Evolutionary conservation across 2,329 filamentous ascomycete species (phyloP).

Genomic region (Albophoma yamanashiensis): DNA sequence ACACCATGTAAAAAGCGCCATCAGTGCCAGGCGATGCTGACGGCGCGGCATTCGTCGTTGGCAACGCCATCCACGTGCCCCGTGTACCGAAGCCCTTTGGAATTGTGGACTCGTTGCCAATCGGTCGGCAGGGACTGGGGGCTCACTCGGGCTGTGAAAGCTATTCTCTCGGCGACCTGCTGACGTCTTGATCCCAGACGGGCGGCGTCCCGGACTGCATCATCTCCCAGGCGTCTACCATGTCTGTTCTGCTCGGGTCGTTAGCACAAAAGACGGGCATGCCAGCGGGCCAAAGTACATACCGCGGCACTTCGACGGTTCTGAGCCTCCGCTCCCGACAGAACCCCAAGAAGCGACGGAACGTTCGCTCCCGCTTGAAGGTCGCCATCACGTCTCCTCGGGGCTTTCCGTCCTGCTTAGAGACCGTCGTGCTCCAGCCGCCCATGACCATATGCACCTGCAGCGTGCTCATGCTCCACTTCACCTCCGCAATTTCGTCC

Average conservation of each 20-base stretch:
- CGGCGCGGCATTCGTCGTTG: background rate
- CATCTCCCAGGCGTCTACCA: conserved; percentile 21
- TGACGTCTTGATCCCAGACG: conserved; percentile 14
- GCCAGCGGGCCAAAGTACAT: conserved; percentile 12
- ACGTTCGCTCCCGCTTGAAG: conserved; percentile 42
- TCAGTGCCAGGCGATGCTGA: background rate
- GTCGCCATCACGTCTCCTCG: conserved; percentile 37
- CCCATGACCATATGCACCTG: conserved; percentile 31
- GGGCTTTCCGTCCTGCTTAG: conserved; percentile 19
- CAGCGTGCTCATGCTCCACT: conserved; percentile 29
- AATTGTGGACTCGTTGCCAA: background rate
- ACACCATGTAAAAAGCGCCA: background rate
- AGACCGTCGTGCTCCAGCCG: conserved; percentile 13
- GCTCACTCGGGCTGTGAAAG: conserved; percentile 6
- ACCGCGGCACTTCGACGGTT: conserved; percentile 29
- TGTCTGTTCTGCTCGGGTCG: conserved; percentile 17
- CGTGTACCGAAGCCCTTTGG: background rate
- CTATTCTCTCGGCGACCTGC: conserved; percentile 13
- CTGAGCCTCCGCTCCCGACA: conserved; percentile 30
- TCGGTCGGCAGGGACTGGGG: background rate
- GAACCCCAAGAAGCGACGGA: conserved; percentile 39
- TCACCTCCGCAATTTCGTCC: conserved; percentile 33
- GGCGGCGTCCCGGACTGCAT: conserved; percentile 23
- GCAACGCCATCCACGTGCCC: background rate
- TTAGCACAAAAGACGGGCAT: conserved; percentile 7